Evolutionary conservation across 192 early-diverging fungal genomes (phyloP), one percentile per base, ranked within the genome.

Genomic region (Dissophora globulifera): DNA sequence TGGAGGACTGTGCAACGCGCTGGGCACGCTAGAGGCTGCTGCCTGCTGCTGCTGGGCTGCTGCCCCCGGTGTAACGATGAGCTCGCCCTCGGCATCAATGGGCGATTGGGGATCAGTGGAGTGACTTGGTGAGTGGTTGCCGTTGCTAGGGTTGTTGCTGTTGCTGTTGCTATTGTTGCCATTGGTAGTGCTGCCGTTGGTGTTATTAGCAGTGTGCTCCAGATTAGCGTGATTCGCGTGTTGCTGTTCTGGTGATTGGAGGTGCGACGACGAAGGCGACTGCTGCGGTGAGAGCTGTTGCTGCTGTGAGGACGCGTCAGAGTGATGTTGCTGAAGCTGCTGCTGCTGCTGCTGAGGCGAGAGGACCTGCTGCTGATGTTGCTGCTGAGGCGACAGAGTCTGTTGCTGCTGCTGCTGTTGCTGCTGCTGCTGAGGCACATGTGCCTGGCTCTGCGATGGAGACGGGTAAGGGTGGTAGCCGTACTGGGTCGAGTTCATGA

Each of bases 401-500:
- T 67, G 60, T 26, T 71, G 60, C 38, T 71, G 69, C n/a, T 71
- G 69, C 53, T 69, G 58, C 42, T 61, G 67, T 25, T 65, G 62
- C 33, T 67, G 64, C 47, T 67, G 64, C 33, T 62, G 69, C n/a
- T 48, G 53, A 1, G 52, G 54, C 26, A 38, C 50, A 56, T 75
- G 70, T 25, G 61, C 49, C 50, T 75, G 70, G 9, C 56, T 58
- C 35, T 75, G 71, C n/a, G 71, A 75, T 9, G 71, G 71, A 11
- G 71, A 75, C 7, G 71, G 71, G 50, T 75, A 74, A 11, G 55
- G 61, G 19, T 74, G 71, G 57, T 75, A 75, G 58, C 56, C 57
- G 38, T 75, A 66, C 50, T 75, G 71, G 38, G 71, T 46, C 38
- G 71, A 49, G 50, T 75, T 75, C 71, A 75, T 75, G 62, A 50